Evolutionary conservation across 2,329 filamentous ascomycete genomes (phyloP).

Genomic region (Ophiocordyceps unilateralis): DNA sequence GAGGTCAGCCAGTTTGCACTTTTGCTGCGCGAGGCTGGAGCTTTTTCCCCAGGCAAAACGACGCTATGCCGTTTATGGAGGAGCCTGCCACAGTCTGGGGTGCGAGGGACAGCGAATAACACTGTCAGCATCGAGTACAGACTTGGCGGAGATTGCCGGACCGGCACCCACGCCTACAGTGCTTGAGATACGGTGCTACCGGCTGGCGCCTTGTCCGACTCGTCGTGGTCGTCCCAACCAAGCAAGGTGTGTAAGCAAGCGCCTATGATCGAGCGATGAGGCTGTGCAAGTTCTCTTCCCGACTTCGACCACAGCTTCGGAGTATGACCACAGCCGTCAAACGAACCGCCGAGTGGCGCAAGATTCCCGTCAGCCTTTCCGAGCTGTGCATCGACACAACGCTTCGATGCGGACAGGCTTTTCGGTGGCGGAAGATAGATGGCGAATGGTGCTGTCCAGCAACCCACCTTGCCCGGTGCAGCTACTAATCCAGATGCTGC

Average conservation of each 20-base stretch:
- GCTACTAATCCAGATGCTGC: background rate
- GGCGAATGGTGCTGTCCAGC: constrained; percentile 54
- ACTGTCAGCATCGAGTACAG: too few species aligned
- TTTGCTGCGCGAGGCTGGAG: constrained; percentile 23
- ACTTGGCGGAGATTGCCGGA: too few species aligned
- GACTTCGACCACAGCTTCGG: background rate
- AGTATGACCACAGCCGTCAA: constrained; percentile 16
- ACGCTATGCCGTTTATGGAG: constrained; percentile 8
- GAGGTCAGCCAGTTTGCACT: constrained; percentile 6
- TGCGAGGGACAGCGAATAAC: too few species aligned
- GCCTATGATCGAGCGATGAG: too few species aligned
- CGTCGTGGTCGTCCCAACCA: too few species aligned
- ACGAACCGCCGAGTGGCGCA: constrained; percentile 64
- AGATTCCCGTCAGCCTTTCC: constrained; percentile 62
- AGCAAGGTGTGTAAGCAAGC: too few species aligned
- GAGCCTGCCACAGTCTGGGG: too few species aligned
- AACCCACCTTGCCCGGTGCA: background rate
- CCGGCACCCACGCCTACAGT: background rate
- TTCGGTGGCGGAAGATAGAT: constrained; percentile 77
- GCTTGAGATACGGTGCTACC: background rate
- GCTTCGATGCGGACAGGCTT: constrained; percentile 86
- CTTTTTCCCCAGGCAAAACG: constrained; percentile 19
- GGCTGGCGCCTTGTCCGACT: too few species aligned
- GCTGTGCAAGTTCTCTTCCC: background rate
- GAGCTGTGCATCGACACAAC: constrained; percentile 94